Evolutionary conservation across 1,284 basidiomycete genomes (phyloP), one percentile per base, ranked within the genome.

Genomic region (Mrakiaceae sp.): DNA sequence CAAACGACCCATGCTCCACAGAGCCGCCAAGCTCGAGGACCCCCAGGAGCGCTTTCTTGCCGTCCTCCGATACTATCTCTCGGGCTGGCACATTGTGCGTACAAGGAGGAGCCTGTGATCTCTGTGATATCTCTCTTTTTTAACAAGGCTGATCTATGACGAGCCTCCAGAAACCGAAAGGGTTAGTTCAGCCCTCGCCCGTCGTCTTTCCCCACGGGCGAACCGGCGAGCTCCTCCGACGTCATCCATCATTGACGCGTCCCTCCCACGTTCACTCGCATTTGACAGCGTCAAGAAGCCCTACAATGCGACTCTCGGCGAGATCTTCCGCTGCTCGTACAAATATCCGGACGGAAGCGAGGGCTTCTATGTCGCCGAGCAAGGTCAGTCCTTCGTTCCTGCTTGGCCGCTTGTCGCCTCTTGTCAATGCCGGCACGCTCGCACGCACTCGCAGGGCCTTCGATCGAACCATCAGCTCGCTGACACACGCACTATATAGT

Each of bases 361-460:
- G 69, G 96, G 92, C 0, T 97, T 91, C 79, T 99, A 96, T 77
- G 90, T 99, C 70, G 89, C 96, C 52, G 95, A 99, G 76, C 95
- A 98, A 84, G 92, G 74, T 40, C 75, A 72, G 12, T n/a, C 5
- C 44, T 43, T 40, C 16, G 14, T 16, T n/a, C 43, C 14, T 66
- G 5, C 47, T 14, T 44, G n/a, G 27, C 44, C 44, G 43, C 12
- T 40, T 44, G 48, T 46, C 46, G 4, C 40, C 43, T 10, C 16
- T 27, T 5, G 16, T 4, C 27, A 27, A 27, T 27, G 27, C 27
- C 27, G 27, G 27, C 27, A 27, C 27, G 27, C 27, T 27, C 27
- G 27, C 27, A 27, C 27, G 27, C 27, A 27, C 27, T 27, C 27
- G 27, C 27, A 27, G 27, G 27, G 27, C 27, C 27, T 27, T 27